A percentile compares a stretch with the other conserved stretches of the same genome.
phyloP scores from a whole-genome alignment of 352 stramenopile genomes.

The Salisapilia sapeloensis region DNA sequence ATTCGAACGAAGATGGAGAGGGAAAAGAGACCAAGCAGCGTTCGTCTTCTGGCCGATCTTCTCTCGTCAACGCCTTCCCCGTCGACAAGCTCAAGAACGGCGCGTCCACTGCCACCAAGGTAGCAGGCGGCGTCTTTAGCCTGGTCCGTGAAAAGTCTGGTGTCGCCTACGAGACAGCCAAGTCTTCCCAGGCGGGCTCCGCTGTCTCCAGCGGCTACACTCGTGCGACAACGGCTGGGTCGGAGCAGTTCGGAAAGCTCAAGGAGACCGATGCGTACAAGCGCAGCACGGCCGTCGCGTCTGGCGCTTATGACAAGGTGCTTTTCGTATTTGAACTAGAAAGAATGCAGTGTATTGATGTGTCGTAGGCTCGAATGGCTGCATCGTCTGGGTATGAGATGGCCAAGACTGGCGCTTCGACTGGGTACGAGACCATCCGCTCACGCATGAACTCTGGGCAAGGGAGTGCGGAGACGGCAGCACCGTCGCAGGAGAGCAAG shows the following conservation, averaged over 20 bases:
- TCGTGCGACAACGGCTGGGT: constrained; percentile 33
- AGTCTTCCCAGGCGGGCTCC: constrained; percentile 54
- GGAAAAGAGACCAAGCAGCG: constrained; percentile 16
- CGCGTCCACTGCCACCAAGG: constrained; percentile 51
- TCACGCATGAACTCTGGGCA: constrained; percentile 33
- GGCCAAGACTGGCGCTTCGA: constrained; percentile 56
- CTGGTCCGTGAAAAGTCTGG: constrained; percentile 62
- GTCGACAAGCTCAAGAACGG: constrained; percentile 84
- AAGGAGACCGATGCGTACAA: constrained; percentile 79
- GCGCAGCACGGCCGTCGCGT: constrained; percentile 44
- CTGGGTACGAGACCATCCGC: constrained; percentile 59
- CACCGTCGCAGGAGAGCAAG: constrained; percentile 3
- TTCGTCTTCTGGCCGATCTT: constrained; percentile 21
- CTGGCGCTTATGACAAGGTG: constrained; percentile 54
- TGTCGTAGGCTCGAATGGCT: constrained; percentile 26
- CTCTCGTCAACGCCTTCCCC: constrained; percentile 58
- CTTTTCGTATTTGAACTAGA: not conserved
- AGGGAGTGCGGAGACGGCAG: constrained; percentile 38
- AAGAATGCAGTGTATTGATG: not conserved
- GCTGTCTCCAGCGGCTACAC: constrained; percentile 47
- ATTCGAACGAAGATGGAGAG: constrained; percentile 6
- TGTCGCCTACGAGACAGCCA: constrained; percentile 51
- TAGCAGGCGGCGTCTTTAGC: constrained; percentile 47
- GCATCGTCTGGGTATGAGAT: constrained; percentile 54
- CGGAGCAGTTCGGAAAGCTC: constrained; percentile 63